Base-by-base conservation (phyloP, 2,329 filamentous ascomycete genomes). In the Paraconiothyrium brasiliense region DNA sequence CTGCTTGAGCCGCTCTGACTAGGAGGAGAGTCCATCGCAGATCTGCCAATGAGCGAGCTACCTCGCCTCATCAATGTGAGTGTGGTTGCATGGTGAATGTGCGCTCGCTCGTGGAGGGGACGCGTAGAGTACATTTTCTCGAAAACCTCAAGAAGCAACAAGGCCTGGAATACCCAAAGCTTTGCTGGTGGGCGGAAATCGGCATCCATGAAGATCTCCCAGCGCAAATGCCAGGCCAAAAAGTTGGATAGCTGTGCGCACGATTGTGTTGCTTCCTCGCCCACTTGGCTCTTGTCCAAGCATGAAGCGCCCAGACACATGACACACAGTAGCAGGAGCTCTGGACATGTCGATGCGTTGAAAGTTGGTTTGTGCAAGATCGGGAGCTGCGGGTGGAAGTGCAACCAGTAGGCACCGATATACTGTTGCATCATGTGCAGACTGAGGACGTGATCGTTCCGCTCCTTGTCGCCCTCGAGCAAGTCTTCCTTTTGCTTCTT, bases 101-200 rank as follows among this genome's bases (percentile, higher is more conserved):
- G 94, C 1, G 94, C 94, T 67, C 95, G 87, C 79, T 99, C 95
- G 78, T 99, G 95, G 35, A 98, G 83, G 61, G 92, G 90, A 66
- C 94, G 87, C 0, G 94, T 97, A 43, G 93, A 95, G 77, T 94
- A 98, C 91, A 97, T 95, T 84, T 99, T 99, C 81, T 99, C 95
- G 72, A 97, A 98, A 0, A 97, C 82, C 76, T 99, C 95, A 13
- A 98, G 84, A 5, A 98, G 84, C 4, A 98, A 83, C 55, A 98
- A 82, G 1, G 94, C 90, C 76, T 98, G 95, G 80, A 98, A 98
- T 0, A 97, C 88, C 94, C 94, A 99, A 8, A 99, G 81, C 79
- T 97, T 97, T 9, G 94, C 94, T 0, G 95, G 94, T 1, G 95
- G 94, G 20, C 92, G 86, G 79, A 96, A 97, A 78, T 94, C 92